Conservation (phyloP, 1,139 yeast genomes). For the Kurtzmaniella natalensis region DNA sequence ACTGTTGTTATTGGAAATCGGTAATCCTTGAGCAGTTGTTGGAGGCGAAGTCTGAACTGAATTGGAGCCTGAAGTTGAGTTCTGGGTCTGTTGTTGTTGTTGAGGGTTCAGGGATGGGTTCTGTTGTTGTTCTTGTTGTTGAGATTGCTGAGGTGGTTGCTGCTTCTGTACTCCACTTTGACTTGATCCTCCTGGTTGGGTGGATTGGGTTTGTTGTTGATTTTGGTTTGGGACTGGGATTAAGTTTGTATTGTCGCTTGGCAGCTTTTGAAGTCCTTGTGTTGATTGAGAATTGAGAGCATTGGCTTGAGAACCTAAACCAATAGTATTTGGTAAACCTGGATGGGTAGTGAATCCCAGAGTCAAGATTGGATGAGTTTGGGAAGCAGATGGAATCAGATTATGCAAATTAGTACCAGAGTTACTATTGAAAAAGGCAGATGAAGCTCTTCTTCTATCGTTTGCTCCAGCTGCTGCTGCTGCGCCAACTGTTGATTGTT, state of each 20-base stretch:
- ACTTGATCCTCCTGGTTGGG: conserved; percentile 7
- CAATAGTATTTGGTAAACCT: conserved; percentile 1
- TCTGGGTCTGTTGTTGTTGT: conserved; percentile 13
- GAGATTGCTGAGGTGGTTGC: conserved; percentile 17
- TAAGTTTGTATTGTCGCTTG: conserved; percentile 1
- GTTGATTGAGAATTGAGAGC: neutral
- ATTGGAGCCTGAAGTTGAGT: conserved; percentile 5
- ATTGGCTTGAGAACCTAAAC: conserved; percentile 1
- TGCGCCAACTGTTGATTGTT: conserved; percentile 14
- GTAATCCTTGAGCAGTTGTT: neutral
- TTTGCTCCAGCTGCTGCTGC: conserved; percentile 11
- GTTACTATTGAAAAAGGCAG: conserved; percentile 28
- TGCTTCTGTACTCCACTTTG: conserved; percentile 10
- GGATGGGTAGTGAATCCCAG: neutral
- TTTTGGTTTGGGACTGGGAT: conserved; percentile 2
- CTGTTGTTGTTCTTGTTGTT: conserved; percentile 11
- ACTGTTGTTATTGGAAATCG: neutral
- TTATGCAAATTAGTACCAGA: conserved; percentile 6
- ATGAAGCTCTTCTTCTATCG: conserved; percentile 31
- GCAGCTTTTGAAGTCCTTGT: conserved; percentile 5
- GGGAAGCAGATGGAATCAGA: conserved; percentile 5
- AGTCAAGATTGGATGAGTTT: conserved; percentile 9
- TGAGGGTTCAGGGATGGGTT: conserved; percentile 6
- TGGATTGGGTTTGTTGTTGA: conserved; percentile 12
- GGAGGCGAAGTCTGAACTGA: conserved; percentile 6